Evolutionary conservation across 2,329 filamentous ascomycete genomes (phyloP).

Genomic region (Chaetomiaceae sp.): DNA sequence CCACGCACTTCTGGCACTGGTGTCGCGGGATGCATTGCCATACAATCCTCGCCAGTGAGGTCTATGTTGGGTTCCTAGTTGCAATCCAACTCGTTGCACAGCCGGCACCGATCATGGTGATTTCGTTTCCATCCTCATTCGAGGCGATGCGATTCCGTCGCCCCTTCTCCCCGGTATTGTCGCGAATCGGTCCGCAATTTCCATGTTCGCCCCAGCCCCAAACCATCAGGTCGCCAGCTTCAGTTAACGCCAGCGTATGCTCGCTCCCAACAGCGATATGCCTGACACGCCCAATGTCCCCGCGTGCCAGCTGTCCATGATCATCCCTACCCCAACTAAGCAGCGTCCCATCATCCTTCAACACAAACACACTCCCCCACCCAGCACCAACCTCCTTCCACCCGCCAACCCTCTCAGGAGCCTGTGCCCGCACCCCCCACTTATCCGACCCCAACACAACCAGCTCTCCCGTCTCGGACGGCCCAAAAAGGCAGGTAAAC

Average conservation of each 20-base stretch:
- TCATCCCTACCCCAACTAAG: slow-evolving; percentile 79
- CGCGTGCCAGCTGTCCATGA: slow-evolving; percentile 72
- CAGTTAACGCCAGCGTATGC: slow-evolving; percentile 71
- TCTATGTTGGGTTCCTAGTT: slow-evolving; percentile 32
- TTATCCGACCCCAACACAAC: slow-evolving; percentile 70
- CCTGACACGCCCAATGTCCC: slow-evolving; percentile 51
- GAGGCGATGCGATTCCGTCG: slow-evolving; percentile 64
- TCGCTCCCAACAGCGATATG: slow-evolving; percentile 82
- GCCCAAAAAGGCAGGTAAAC: slow-evolving; percentile 69
- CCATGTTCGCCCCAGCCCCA: slow-evolving; percentile 99
- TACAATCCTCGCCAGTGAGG: background rate
- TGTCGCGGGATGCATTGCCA: no score
- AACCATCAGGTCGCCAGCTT: slow-evolving; percentile 61
- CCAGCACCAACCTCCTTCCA: slow-evolving; percentile 71
- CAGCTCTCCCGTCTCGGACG: slow-evolving; percentile 52
- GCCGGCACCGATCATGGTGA: slow-evolving; percentile 68
- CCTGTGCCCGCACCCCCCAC: slow-evolving; percentile 57
- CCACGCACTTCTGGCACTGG: no score
- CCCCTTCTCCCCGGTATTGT: slow-evolving; percentile 62
- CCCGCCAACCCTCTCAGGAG: slow-evolving; percentile 46
- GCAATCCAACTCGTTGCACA: slow-evolving; percentile 85
- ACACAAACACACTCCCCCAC: slow-evolving; percentile 76
- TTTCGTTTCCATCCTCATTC: slow-evolving; percentile 45
- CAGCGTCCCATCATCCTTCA: slow-evolving; percentile 56
- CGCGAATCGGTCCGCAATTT: slow-evolving; percentile 74